These are phyloP conservation scores for Histomonas meleagridis DNA, from an alignment of 208 protist species.

Conservation along the genomic window DNA sequence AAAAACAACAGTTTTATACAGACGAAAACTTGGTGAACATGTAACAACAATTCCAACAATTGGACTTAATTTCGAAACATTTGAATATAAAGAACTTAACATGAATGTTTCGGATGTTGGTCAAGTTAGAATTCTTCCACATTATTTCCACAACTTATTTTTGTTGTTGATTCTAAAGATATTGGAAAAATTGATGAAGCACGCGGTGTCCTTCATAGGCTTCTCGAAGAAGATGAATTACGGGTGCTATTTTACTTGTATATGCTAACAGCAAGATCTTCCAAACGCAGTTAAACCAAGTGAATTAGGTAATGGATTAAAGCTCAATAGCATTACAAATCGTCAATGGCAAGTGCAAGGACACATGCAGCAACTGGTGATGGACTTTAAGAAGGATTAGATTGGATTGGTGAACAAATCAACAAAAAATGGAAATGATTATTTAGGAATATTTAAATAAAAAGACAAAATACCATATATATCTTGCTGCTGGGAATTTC, in stretches of 20 bases:
- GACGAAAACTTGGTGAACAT: neutral
- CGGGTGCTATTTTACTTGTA: conserved; percentile 79
- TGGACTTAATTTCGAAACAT: neutral
- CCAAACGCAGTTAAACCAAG: conserved; percentile 83
- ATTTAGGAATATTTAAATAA: no score
- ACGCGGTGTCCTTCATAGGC: conserved; percentile 61
- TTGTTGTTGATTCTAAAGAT: conserved; percentile 87
- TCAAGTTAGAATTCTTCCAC: no score
- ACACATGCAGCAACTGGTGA: conserved; percentile 76
- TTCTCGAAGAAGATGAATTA: conserved; percentile 88
- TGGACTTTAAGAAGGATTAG: conserved; percentile 83
- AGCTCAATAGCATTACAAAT: conserved; percentile 71
- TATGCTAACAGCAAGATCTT: conserved; percentile 97
- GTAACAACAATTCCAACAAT: neutral
- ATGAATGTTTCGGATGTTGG: no score
- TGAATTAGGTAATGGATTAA: conserved; percentile 84
- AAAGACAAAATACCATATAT: no score
- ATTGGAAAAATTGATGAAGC: conserved; percentile 64
- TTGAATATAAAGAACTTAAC: neutral
- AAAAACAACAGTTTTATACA: neutral
- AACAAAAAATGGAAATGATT: neutral
- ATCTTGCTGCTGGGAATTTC: no score
- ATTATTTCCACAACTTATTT: conserved; percentile 89
- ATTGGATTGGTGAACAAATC: conserved; percentile 68
- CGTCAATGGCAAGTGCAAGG: conserved; percentile 81